Percentiles rank a stretch among this genome's conserved stretches.
Conservation (phyloP, 23 red algal species). For the Gracilaria gracilis region DNA sequence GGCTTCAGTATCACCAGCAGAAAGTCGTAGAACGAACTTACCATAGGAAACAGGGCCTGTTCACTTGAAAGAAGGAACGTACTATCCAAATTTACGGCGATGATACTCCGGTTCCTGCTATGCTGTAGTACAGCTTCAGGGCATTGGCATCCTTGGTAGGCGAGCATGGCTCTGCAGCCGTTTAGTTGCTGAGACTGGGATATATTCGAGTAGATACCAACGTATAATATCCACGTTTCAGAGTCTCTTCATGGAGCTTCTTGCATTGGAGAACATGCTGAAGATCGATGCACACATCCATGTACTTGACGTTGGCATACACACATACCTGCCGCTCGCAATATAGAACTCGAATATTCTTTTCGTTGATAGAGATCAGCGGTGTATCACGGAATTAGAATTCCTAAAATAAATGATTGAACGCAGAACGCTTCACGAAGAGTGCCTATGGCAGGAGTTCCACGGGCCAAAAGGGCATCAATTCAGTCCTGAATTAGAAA, state of each 20-base stretch:
- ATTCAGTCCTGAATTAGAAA: no score
- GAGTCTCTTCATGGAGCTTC: conserved; percentile 14
- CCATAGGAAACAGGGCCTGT: conserved; percentile 9
- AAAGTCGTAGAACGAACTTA: neutral
- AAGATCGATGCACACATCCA: conserved; percentile 88
- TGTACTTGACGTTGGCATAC: conserved; percentile 63
- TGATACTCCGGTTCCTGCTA: conserved; percentile 85
- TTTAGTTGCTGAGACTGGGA: conserved; percentile 83
- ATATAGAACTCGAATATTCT: conserved; percentile 21
- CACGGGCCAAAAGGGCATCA: no score
- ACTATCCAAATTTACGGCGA: conserved; percentile 71
- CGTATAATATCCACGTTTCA: conserved; percentile 18
- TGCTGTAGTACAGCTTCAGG: conserved; percentile 65
- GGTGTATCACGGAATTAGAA: conserved; percentile 75
- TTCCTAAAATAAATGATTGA: conserved; percentile 2
- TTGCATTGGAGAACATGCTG: conserved; percentile 33
- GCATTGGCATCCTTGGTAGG: neutral
- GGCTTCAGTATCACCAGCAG: conserved; percentile 36
- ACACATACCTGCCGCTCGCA: conserved; percentile 70
- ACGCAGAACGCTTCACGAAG: no score
- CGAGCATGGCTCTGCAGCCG: conserved; percentile 58
- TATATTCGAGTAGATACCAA: conserved; percentile 84
- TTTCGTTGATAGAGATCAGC: conserved; percentile 86
- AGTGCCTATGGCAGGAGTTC: no score
- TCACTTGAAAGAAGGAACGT: conserved; percentile 77